phyloP scores from a whole-genome alignment of 305 asterid species.

The Plantago coronopus region DNA sequence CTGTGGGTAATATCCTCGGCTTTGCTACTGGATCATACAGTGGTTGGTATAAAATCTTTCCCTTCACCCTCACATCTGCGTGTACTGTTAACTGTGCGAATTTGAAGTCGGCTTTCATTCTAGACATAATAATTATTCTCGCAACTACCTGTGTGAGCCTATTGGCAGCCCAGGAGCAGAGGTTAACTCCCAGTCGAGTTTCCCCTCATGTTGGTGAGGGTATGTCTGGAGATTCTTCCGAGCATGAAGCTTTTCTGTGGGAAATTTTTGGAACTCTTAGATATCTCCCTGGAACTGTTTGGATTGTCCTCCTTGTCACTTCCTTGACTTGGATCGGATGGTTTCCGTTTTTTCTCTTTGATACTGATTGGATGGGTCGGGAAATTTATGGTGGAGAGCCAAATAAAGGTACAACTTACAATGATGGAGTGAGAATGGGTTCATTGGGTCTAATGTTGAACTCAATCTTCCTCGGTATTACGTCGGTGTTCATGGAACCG shows the following conservation, averaged over 20 bases:
- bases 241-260: conserved; percentile 72
- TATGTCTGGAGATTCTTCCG: conserved; percentile 33
- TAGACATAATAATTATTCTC: conserved; percentile 58
- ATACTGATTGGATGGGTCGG: conserved; percentile 91
- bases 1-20: conserved; percentile 76
- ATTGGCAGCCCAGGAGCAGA: conserved; percentile 59
- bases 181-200: conserved; percentile 28
- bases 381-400: conserved; percentile 85
- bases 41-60: conserved; percentile 68
- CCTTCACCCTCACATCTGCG: conserved; percentile 61
- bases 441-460: conserved; percentile 72
- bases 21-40: conserved; percentile 78
- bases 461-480: conserved; percentile 70
- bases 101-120: conserved; percentile 72
- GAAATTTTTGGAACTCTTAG: conserved; percentile 69
- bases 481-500: conserved; percentile 75
- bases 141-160: conserved; percentile 59
- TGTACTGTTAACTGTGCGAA: conserved; percentile 72
- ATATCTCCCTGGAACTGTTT: conserved; percentile 57
- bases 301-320: conserved; percentile 70
- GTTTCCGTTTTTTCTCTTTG: conserved; percentile 78
- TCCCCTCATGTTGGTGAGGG: conserved; percentile 38
- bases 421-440: conserved; percentile 77
- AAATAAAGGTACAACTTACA: conserved; percentile 57
- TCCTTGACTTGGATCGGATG: conserved; percentile 78